Conservation (phyloP, 495 filamentous ascomycete genomes). For the Penicillium psychrofluorescens region DNA sequence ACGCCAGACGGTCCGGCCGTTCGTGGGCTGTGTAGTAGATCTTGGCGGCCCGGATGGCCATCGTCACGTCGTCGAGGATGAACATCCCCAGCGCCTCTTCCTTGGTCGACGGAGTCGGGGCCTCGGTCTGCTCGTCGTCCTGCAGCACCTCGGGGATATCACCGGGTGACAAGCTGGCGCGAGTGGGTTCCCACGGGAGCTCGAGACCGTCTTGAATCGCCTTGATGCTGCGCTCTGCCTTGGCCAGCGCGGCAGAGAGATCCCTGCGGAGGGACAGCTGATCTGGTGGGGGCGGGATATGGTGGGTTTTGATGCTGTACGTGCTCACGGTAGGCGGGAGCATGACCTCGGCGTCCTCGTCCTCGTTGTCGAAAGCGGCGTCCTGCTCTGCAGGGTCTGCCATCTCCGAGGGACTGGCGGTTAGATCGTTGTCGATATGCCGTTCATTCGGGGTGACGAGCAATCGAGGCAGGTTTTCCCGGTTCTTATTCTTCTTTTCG, state of each 20-base stretch:
- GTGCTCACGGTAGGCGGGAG: slow-evolving; percentile 94
- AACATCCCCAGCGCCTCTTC: slow-evolving; percentile 87
- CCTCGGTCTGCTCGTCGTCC: slow-evolving; percentile 24
- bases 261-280: slow-evolving; percentile 68
- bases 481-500: slow-evolving; percentile 46
- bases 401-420: slow-evolving; percentile 48
- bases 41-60: slow-evolving; percentile 90
- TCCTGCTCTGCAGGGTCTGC: slow-evolving; percentile 34
- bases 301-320: slow-evolving; percentile 81
- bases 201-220: slow-evolving; percentile 31
- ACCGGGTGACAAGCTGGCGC: slow-evolving; percentile 27
- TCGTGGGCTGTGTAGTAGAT: slow-evolving; percentile 90
- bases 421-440: slow-evolving; percentile 36
- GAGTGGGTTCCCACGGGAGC: slow-evolving; percentile 20
- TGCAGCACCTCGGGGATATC: slow-evolving; percentile 21
- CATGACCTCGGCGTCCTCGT: slow-evolving; percentile 62
- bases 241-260: slow-evolving; percentile 59
- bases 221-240: slow-evolving; percentile 60
- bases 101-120: slow-evolving; percentile 50
- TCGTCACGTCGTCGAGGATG: slow-evolving; percentile 82
- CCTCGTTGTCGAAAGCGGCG: slow-evolving; percentile 41
- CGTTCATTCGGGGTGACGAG: slow-evolving; percentile 37
- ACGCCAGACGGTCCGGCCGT: slow-evolving; percentile 70
- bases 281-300: slow-evolving; percentile 80
- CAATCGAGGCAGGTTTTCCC: slow-evolving; percentile 30